Percentiles rank a stretch among this genome's conserved stretches.
Conservation (phyloP, 2,329 filamentous ascomycete genomes). For the Neofusicoccum ribis region DNA sequence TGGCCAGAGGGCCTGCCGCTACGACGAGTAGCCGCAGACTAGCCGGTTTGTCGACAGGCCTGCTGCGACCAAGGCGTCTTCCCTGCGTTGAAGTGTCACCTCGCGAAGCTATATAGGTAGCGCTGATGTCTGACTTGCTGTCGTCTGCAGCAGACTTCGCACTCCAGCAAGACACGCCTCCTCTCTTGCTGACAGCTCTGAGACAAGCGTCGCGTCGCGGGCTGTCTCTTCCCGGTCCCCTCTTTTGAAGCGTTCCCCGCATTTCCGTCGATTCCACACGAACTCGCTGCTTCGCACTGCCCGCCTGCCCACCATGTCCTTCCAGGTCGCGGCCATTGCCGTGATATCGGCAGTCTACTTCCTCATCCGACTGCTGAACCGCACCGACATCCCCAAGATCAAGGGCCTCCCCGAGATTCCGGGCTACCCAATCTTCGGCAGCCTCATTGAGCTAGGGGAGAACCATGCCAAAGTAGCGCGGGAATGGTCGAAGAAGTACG, state of each 20-base stretch:
- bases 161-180: neutral
- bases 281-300: neutral
- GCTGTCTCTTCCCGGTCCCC: neutral
- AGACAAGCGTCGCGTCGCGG: neutral
- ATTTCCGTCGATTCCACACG: too few relatives aligned
- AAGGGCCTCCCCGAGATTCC: slow-evolving; percentile 50
- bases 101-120: neutral
- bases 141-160: neutral
- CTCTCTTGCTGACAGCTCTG: neutral
- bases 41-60: neutral
- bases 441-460: slow-evolving; percentile 47
- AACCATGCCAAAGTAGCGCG: slow-evolving; percentile 49
- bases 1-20: neutral
- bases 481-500: slow-evolving; percentile 50
- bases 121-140: neutral
- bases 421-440: slow-evolving; percentile 50
- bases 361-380: slow-evolving; percentile 43
- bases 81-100: neutral
- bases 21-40: neutral
- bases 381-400: slow-evolving; percentile 51
- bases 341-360: slow-evolving; percentile 43
- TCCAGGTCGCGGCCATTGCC: slow-evolving; percentile 44
- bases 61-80: too few relatives aligned
- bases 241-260: neutral
- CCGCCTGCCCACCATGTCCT: slow-evolving; percentile 32